Base-by-base conservation (phyloP, 2,329 filamentous ascomycete genomes). In the Neofusicoccum laricinum region DNA sequence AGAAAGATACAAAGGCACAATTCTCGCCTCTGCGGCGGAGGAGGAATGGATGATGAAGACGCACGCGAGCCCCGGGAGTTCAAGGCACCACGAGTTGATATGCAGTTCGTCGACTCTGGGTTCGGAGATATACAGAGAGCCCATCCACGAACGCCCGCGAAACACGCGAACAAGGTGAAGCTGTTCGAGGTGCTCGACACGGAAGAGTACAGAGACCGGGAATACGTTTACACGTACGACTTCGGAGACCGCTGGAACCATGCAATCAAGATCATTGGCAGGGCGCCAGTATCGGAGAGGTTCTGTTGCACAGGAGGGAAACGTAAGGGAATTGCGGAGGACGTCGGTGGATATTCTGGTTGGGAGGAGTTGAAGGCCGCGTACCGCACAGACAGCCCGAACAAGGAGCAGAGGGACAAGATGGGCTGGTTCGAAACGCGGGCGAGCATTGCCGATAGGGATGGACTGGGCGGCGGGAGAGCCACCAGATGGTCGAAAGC, bases 111-210 rank as follows among this genome's bases (percentile, higher is more conserved):
- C 30, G 68, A 71, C 15, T 34, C 34, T 6, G 14, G n/a, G 0
- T 34, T 67, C 55, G 65, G 66, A 45, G 62, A 65, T 11, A 15
- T 17, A 7, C 38, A 36, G 19, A 59, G 66, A 36, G 64, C 51
- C 36, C 68, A 71, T 41, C 68, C 68, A 25, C 40, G 64, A 10
- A 70, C 69, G 1, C 49, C 57, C 1, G 62, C 68, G 51, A 68
- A 67, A 51, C 59, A 61, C 21, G 67, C 67, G 12, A 55, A 61
- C 41, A 51, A 63, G 7, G 61, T 65, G 15, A 66, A 65, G 45
- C 40, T 71, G 4, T 67, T 50, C 41, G 57, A 69, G 12, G 50
- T 70, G 2, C 65, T 70, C 32, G 69, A 66, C 11, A 61, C 63
- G 15, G 55, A 63, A 15, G 51, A 64, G 38, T 68, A 30, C 36